Percentiles rank a stretch among this genome's conserved stretches.
phyloP scores from a whole-genome alignment of 164 flowering plant genomes.

The Chloranthus sessilifolius region DNA sequence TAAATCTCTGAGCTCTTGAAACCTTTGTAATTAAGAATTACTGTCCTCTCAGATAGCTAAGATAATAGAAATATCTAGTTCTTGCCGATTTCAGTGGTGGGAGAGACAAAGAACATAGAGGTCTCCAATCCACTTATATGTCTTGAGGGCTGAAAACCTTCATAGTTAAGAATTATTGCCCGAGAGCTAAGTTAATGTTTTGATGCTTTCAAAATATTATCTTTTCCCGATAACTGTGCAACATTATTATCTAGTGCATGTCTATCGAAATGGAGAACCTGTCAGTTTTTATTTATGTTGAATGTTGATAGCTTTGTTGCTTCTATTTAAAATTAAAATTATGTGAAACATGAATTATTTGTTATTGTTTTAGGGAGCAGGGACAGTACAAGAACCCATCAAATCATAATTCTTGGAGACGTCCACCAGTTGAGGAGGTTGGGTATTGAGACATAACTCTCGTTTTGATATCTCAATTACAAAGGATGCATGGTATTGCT shows the following conservation, averaged over 20 bases:
- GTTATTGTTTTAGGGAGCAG: conserved; percentile 53
- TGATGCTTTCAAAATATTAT: neutral
- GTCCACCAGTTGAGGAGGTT: conserved; percentile 94
- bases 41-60: no score
- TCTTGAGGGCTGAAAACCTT: no score
- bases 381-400: conserved; percentile 63
- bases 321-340: neutral
- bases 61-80: no score
- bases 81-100: no score
- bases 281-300: neutral
- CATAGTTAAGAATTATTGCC: no score
- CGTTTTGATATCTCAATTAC: neutral
- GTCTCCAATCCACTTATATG: no score
- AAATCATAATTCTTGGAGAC: conserved; percentile 50
- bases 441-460: neutral
- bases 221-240: neutral
- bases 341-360: no score
- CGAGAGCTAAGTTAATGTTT: no score
- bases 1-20: no score
- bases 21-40: no score
- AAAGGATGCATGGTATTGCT: neutral
- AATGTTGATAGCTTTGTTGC: neutral
- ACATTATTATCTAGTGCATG: neutral
- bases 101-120: no score
- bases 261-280: neutral